A percentile compares a stretch with the other conserved stretches of the same genome.
Evolutionary conservation across 2,329 filamentous ascomycete species (phyloP).

Genomic region (Aplosporella prunicola): DNA sequence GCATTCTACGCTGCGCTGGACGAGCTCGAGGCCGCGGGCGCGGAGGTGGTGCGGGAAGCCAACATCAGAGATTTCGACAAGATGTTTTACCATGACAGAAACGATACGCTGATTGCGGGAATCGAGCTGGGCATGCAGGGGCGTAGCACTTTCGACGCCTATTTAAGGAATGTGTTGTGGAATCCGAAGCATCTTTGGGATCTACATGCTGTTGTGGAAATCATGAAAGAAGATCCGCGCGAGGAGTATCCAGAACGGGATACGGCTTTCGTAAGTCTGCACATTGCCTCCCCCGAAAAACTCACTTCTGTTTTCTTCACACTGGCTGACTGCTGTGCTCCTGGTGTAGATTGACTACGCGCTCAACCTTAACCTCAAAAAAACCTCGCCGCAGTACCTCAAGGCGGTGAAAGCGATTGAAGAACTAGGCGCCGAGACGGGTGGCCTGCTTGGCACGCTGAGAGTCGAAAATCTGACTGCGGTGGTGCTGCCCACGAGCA

Average conservation of each 20-base stretch:
- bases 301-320: too few relatives aligned
- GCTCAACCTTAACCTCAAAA: too few relatives aligned
- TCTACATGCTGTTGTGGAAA: constrained; percentile 44
- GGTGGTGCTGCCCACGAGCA: constrained; percentile 48
- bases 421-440: too few relatives aligned
- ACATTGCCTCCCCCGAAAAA: too few relatives aligned
- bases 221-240: constrained; percentile 43
- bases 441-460: constrained; percentile 53
- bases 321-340: too few relatives aligned
- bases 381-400: too few relatives aligned
- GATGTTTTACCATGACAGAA: constrained; percentile 32
- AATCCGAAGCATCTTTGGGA: constrained; percentile 49
- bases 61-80: constrained; percentile 47
- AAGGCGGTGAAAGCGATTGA: too few relatives aligned
- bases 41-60: constrained; percentile 50
- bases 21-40: constrained; percentile 46
- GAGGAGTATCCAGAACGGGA: constrained; percentile 56
- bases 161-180: constrained; percentile 45
- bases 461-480: constrained; percentile 49
- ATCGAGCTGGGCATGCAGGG: constrained; percentile 53
- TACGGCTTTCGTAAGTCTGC: constrained; percentile 40
- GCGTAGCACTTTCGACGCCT: constrained; percentile 37
- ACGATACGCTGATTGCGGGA: constrained; percentile 39
- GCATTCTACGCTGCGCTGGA: constrained; percentile 49
- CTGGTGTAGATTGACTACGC: too few relatives aligned